Evolutionary conservation across 257 asterid species (phyloP), one percentile per base, ranked within the genome.

Genomic region (Galeopsis tetrahit): DNA sequence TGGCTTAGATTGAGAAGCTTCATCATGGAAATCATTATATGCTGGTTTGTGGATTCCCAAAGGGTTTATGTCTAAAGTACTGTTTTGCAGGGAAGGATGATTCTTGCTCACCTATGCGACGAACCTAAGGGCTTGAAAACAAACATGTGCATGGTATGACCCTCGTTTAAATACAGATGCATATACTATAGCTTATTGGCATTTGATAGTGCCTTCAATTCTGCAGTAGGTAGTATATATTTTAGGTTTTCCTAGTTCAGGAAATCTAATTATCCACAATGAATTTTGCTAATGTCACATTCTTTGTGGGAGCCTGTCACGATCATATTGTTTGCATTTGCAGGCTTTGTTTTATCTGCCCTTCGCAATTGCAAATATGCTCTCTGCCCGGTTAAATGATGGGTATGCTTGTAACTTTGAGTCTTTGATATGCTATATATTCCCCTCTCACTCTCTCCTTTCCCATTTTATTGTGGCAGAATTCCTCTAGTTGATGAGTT

Each of bases 41-140:
- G 28, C 28, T 21, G 28, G 28, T 21, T 21, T 21, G 28, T 21
- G 28, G 28, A 21, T 21, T 21, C 28, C 28, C 28, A 21, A 21
- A 21, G 28, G 28, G 28, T 21, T 67, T 57, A 71, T 52, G 71
- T 59, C 49, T 38, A 74, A 33, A 48, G 51, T 68, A 21, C 61
- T 75, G 13, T 77, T 77, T 74, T 69, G 68, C 94, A 92, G 98
- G 98, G 98, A 82, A 85, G 98, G 80, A 79, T 93, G 96, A 89
- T 93, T 81, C 84, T 93, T 43, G 90, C 98, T 69, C 98, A 90
- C 80, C 78, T 93, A 60, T 93, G 97, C 72, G 98, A 93, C 76
- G 98, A 93, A 86, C 97, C 98, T 32, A 93, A 90, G 88, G 98
- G 98, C 74, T 83, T 93, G 85, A 93, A 93, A 87, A 93, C 98